A percentile compares a stretch with the other conserved stretches of the same genome.
phyloP scores from a whole-genome alignment of 768 basidiomycete genomes.

The Tricholoma bakamatsutake region DNA sequence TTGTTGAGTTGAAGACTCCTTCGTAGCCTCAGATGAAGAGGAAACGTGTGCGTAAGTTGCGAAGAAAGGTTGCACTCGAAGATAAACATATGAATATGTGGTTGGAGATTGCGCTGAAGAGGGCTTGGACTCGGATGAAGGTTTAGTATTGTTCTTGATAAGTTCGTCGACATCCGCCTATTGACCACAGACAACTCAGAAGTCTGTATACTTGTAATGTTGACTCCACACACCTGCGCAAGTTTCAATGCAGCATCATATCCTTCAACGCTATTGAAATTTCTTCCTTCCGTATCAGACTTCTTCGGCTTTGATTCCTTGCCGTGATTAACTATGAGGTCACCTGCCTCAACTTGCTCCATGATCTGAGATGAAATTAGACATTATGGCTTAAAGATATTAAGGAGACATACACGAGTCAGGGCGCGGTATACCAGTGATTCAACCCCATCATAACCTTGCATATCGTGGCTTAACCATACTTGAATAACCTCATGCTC shows the following conservation, averaged over 20 bases:
- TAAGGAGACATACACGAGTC: slow-evolving; percentile 50
- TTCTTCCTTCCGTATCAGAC: slow-evolving; percentile 41
- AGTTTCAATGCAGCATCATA: slow-evolving; percentile 81
- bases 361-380: slow-evolving; percentile 51
- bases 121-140: slow-evolving; percentile 24
- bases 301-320: slow-evolving; percentile 71
- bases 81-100: slow-evolving; percentile 85
- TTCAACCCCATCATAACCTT: slow-evolving; percentile 93
- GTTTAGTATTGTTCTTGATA: slow-evolving; percentile 52
- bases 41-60: slow-evolving; percentile 44
- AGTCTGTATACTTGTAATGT: slow-evolving; percentile 4
- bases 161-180: slow-evolving; percentile 78
- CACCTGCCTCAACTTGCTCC: slow-evolving; percentile 92
- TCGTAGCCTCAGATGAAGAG: slow-evolving; percentile 26
- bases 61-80: slow-evolving; percentile 88
- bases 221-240: slow-evolving; percentile 52
- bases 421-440: slow-evolving; percentile 87
- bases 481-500: slow-evolving; percentile 98
- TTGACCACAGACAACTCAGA: neutral
- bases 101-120: slow-evolving; percentile 45
- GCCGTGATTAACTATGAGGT: slow-evolving; percentile 82
- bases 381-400: neutral
- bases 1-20: slow-evolving; percentile 36
- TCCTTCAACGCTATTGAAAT: slow-evolving; percentile 80
- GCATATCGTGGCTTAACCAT: slow-evolving; percentile 95